Conservation (phyloP, 768 basidiomycete species). For the Chalciporus chontae region DNA sequence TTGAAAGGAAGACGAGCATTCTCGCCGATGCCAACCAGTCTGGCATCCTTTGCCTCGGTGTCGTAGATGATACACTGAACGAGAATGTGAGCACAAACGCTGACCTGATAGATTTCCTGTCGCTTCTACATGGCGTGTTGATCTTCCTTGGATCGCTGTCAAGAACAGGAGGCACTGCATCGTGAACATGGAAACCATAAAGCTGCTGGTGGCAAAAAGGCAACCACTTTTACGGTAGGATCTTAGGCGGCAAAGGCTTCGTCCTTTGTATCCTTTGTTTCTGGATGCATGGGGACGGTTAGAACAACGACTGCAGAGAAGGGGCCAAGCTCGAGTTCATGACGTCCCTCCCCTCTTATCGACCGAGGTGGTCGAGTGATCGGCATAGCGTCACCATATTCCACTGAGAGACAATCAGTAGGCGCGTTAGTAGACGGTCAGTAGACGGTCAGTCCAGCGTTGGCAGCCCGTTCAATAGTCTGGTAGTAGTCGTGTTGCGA, state of each 20-base stretch:
- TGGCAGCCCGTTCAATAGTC: too few relatives aligned
- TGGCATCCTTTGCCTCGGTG: slow-evolving; percentile 38
- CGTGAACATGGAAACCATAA: slow-evolving; percentile 35
- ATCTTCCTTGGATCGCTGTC: slow-evolving; percentile 22
- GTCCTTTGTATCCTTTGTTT: slow-evolving; percentile 19
- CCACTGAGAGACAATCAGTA: not conserved
- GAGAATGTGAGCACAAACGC: slow-evolving; percentile 27
- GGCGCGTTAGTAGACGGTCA: too few relatives aligned
- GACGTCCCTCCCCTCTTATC: slow-evolving; percentile 10
- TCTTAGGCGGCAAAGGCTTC: slow-evolving; percentile 22
- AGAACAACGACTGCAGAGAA: not conserved
- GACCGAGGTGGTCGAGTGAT: not conserved
- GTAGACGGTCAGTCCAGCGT: too few relatives aligned
- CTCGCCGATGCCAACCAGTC: slow-evolving; percentile 48
- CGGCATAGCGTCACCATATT: not conserved
- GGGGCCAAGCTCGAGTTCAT: not conserved
- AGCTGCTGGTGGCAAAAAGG: slow-evolving; percentile 32
- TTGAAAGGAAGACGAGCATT: slow-evolving; percentile 13
- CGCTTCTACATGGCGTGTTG: slow-evolving; percentile 35
- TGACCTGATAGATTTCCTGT: slow-evolving; percentile 38
- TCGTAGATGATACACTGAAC: slow-evolving; percentile 43
- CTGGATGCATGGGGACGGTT: slow-evolving; percentile 23
- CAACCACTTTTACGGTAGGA: slow-evolving; percentile 24
- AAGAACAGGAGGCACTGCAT: not conserved
- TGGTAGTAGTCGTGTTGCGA: too few relatives aligned